A percentile compares a stretch with the other conserved stretches of the same genome.
Conservation (phyloP, 768 basidiomycete genomes). For the Porphyrellus cyaneotinctus region DNA sequence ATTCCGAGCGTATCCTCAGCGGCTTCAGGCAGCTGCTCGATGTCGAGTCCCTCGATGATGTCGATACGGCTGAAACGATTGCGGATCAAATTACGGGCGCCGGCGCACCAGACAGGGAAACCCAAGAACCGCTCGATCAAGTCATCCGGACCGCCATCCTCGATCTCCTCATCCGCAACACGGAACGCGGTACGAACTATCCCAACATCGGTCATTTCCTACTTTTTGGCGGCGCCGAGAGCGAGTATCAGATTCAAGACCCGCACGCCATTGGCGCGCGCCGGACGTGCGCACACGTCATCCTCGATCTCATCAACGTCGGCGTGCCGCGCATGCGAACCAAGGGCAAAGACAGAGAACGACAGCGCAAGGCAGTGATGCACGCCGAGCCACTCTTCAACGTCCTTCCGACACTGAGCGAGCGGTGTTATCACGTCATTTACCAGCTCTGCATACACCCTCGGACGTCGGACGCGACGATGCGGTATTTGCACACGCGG, state of each 20-base stretch:
- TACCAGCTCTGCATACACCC: slow-evolving; percentile 87
- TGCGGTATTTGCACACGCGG: slow-evolving; percentile 80
- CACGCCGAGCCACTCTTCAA: slow-evolving; percentile 53
- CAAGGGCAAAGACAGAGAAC: slow-evolving; percentile 37
- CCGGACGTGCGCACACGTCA: slow-evolving; percentile 71
- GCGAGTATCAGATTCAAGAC: slow-evolving; percentile 68
- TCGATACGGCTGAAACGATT: slow-evolving; percentile 52
- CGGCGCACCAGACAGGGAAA: slow-evolving; percentile 56
- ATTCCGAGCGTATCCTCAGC: slow-evolving; percentile 80
- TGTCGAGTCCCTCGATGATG: slow-evolving; percentile 57
- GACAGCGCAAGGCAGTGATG: slow-evolving; percentile 25
- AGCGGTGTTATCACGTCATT: slow-evolving; percentile 78
- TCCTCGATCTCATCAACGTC: slow-evolving; percentile 70
- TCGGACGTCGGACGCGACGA: slow-evolving; percentile 72
- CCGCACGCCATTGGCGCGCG: slow-evolving; percentile 70
- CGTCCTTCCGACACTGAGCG: slow-evolving; percentile 72
- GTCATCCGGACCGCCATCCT: slow-evolving; percentile 74
- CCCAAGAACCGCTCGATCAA: slow-evolving; percentile 51
- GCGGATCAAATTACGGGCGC: slow-evolving; percentile 69
- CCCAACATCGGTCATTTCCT: slow-evolving; percentile 89
- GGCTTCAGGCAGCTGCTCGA: slow-evolving; percentile 71
- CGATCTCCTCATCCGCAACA: slow-evolving; percentile 77
- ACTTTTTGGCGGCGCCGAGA: slow-evolving; percentile 63
- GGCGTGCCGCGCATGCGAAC: slow-evolving; percentile 61
- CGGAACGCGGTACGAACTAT: slow-evolving; percentile 53